Base-by-base conservation (phyloP, 306 rosid genomes). In the Vigna mungo region DNA sequence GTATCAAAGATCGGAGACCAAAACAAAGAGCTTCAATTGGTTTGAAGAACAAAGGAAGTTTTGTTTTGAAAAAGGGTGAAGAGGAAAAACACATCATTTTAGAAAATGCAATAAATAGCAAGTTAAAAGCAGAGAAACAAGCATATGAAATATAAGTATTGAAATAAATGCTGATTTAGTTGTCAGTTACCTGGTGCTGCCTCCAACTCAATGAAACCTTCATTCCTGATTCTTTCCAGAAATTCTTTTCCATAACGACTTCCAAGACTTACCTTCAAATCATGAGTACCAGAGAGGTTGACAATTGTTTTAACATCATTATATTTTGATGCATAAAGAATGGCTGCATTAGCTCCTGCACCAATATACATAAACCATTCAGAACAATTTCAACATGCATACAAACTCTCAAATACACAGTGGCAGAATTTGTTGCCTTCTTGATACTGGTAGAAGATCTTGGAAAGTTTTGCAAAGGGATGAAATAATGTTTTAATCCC, bases 201-300 rank as follows among this genome's bases (percentile, higher is more conserved):
- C 87, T 80, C 83, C 48, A 86, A 75, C 30, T 94, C 92, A 75
- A 90, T 72, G 82, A 85, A 90, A 39, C 98, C 96, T 48, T 88
- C 83, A 74, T 88, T 79, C 77, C 85, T 81, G 17, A 91, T 79
- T 87, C 68, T 81, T 59, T 90, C 83, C 88, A 88, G 55, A 54
- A 82, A 87, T 20, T 88, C 84, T 14, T 88, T 83, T 52, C 97
- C 97, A 49, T 90, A 60, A 44, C 72, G 78, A 69, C 58, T 84
- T 63, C 65, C 78, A 11, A 90, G 80, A 82, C 92, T 91, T 62
- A 10, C 59, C 76, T 81, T 84, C 81, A 90, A 68, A 82, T 90
- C 90, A 79, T 88, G 87, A 68, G 90, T 92, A 32, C 91, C 96
- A 25, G 93, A 93, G 74, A 87, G 83, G 88, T 87, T 91, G 81